phyloP scores from a whole-genome alignment of 129 eudicot genomes.

The Centella asiatica region DNA sequence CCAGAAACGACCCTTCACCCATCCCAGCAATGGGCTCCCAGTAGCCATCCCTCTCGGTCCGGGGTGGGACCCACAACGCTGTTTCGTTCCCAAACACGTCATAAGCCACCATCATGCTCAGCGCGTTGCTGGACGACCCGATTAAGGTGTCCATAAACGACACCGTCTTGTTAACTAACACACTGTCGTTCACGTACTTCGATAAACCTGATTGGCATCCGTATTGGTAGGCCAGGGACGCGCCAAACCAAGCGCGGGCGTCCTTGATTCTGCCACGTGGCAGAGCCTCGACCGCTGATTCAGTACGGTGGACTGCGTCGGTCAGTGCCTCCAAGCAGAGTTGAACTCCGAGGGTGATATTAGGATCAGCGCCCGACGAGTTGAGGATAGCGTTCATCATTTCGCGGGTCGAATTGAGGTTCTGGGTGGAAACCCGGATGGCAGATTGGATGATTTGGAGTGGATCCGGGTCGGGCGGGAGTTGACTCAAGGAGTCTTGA shows the following conservation, averaged over 20 bases:
- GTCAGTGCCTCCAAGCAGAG: constrained; percentile 19
- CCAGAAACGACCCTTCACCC: constrained; percentile 7
- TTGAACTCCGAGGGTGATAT: constrained; percentile 26
- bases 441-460: constrained; percentile 21
- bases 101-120: constrained; percentile 47
- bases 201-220: constrained; percentile 26
- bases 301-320: constrained; percentile 20
- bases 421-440: constrained; percentile 18
- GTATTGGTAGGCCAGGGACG: constrained; percentile 38
- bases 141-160: constrained; percentile 41
- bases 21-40: constrained; percentile 43
- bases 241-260: constrained; percentile 60
- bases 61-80: constrained; percentile 44
- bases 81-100: constrained; percentile 38
- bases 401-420: constrained; percentile 11
- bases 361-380: constrained; percentile 19
- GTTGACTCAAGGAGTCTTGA: constrained; percentile 9
- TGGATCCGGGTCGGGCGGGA: constrained; percentile 20
- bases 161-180: constrained; percentile 42
- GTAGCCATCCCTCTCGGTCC: constrained; percentile 67
- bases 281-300: constrained; percentile 20
- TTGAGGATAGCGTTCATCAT: constrained; percentile 19
- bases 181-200: constrained; percentile 34
- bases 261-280: constrained; percentile 32
- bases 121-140: constrained; percentile 39